Evolutionary conservation across 169 alveolate genomes (phyloP).

Genomic region (Cryptosporidium baileyi): DNA sequence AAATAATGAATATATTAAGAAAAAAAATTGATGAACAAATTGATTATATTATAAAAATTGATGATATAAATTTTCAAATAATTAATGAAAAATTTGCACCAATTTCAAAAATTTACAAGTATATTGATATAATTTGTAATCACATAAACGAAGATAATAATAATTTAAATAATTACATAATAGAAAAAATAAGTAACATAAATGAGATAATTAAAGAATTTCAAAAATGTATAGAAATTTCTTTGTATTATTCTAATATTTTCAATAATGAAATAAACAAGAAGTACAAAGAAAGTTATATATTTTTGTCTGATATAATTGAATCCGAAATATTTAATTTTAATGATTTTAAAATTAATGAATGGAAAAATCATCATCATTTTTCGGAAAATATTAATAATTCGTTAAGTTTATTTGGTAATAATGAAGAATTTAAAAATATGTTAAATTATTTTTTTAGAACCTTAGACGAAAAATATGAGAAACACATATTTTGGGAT

Average conservation of each 20-base stretch:
- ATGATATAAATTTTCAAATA: background rate
- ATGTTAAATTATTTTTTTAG: background rate
- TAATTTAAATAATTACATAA: background rate
- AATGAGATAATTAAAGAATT: background rate
- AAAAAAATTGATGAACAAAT: conserved; percentile 1
- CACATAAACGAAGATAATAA: background rate
- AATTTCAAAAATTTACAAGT: background rate
- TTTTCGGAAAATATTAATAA: conserved; percentile 23
- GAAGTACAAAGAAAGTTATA: background rate
- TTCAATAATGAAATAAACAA: background rate
- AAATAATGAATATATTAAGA: background rate
- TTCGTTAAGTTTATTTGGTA: background rate
- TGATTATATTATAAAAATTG: background rate
- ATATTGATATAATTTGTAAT: background rate
- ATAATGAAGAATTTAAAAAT: background rate
- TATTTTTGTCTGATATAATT: background rate
- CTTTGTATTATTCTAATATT: conserved; percentile 7
- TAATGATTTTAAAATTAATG: background rate
- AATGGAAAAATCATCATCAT: background rate
- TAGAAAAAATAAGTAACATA: background rate
- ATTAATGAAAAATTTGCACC: conserved; percentile 4
- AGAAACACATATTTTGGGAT: conserved; percentile 45
- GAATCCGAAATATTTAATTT: background rate
- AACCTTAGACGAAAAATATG: background rate
- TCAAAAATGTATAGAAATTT: background rate